phyloP scores from a whole-genome alignment of 2,329 filamentous ascomycete species.

The Fusarium pininemorale region DNA sequence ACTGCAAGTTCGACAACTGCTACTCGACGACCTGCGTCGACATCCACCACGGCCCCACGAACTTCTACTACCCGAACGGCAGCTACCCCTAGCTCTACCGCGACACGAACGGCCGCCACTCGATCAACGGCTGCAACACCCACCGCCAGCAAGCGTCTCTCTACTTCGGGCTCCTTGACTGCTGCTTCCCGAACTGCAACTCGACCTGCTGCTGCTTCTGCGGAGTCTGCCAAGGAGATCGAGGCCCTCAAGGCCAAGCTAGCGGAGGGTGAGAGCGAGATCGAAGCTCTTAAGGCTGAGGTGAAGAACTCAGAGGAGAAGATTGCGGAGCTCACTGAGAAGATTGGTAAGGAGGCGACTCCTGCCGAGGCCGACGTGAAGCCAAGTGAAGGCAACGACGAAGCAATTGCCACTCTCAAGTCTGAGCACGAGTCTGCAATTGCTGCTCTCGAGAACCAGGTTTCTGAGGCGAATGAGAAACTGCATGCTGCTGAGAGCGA shows the following conservation, averaged over 20 bases:
- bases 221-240: slow-evolving; percentile 61
- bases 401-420: slow-evolving; percentile 58
- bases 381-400: slow-evolving; percentile 54
- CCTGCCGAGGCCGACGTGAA: slow-evolving; percentile 52
- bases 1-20: slow-evolving; percentile 45
- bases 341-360: slow-evolving; percentile 55
- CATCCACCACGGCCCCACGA: slow-evolving; percentile 49
- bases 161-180: slow-evolving; percentile 55
- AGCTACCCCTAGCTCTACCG: slow-evolving; percentile 6
- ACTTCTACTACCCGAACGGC: slow-evolving; percentile 45
- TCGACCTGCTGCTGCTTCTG: slow-evolving; percentile 54
- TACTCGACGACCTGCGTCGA: slow-evolving; percentile 47
- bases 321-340: slow-evolving; percentile 62
- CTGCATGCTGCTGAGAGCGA: slow-evolving; percentile 61
- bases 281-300: slow-evolving; percentile 65
- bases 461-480: slow-evolving; percentile 60
- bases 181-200: slow-evolving; percentile 49
- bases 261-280: slow-evolving; percentile 65
- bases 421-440: slow-evolving; percentile 60
- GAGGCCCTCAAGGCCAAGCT: slow-evolving; percentile 70
- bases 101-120: slow-evolving; percentile 43
- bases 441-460: slow-evolving; percentile 56
- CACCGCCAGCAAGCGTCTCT: slow-evolving; percentile 65
- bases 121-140: slow-evolving; percentile 53
- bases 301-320: slow-evolving; percentile 65